Evolutionary conservation across 805 yeast genomes (phyloP).

Genomic region (Pichia occidentalis): DNA sequence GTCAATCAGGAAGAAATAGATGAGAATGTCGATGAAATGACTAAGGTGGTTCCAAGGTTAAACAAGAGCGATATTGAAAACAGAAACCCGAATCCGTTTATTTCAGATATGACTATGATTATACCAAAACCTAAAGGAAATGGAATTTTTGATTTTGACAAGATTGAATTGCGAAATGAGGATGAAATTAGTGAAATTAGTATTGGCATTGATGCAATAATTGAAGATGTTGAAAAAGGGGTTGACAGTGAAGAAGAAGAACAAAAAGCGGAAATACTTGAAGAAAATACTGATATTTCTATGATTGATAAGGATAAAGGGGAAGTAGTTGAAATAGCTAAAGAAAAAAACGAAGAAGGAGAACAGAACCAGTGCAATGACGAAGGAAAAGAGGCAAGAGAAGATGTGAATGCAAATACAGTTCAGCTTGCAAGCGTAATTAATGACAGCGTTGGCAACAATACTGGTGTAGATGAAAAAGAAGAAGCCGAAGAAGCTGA

Average conservation of each 20-base stretch:
- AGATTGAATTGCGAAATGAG: constrained; percentile 3
- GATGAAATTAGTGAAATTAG: constrained; percentile 2
- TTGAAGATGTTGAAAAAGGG: neutral
- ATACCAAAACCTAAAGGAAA: constrained; percentile 22
- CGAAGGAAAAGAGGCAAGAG: neutral
- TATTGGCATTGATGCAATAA: constrained; percentile 1
- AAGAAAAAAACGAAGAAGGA: no score
- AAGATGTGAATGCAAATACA: no score
- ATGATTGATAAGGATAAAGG: neutral
- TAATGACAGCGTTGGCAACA: no score
- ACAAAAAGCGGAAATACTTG: constrained; percentile 1
- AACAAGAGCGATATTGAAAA: constrained; percentile 6
- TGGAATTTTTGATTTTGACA: constrained; percentile 17
- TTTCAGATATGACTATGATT: constrained; percentile 35
- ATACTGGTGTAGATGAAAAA: no score
- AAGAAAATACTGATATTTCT: constrained; percentile 2
- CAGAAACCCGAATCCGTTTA: constrained; percentile 12
- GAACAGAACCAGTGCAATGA: neutral
- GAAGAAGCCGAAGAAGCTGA: neutral
- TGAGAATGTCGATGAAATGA: constrained; percentile 24
- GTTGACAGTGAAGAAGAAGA: neutral
- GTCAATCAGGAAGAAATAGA: constrained; percentile 13
- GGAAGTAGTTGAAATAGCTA: neutral
- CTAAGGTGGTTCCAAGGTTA: constrained; percentile 23
- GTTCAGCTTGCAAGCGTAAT: no score